phyloP scores from a whole-genome alignment of 768 basidiomycete genomes.

The Botryobasidium botryosum region DNA sequence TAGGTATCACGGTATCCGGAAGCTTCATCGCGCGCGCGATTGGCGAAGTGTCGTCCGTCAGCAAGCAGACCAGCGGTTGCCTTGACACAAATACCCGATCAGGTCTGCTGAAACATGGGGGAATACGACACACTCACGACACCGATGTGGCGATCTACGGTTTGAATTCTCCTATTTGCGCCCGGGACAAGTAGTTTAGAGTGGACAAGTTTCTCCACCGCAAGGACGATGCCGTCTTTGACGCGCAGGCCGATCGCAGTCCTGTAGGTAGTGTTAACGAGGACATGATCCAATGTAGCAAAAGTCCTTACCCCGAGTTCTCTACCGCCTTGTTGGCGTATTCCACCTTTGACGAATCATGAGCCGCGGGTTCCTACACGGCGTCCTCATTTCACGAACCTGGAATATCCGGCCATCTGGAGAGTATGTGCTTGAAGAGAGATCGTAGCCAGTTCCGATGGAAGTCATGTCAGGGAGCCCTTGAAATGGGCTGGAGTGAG shows the following conservation, averaged over 20 bases:
- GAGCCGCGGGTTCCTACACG: too few species aligned
- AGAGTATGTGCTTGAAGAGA: constrained; percentile 83
- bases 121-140: constrained; percentile 36
- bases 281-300: constrained; percentile 1
- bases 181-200: constrained; percentile 90
- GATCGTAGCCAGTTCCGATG: constrained; percentile 97
- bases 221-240: constrained; percentile 86
- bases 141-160: constrained; percentile 85
- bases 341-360: constrained; percentile 78
- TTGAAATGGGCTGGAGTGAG: not conserved
- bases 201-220: constrained; percentile 95
- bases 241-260: constrained; percentile 93
- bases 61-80: constrained; percentile 88
- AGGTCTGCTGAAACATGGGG: not conserved
- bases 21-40: constrained; percentile 74
- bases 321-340: constrained; percentile 98
- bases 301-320: constrained; percentile 66
- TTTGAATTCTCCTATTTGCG: constrained; percentile 84
- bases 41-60: constrained; percentile 77
- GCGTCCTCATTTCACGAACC: constrained; percentile 32
- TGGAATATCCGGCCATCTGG: constrained; percentile 99
- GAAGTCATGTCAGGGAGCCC: constrained; percentile 56
- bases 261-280: constrained; percentile 26
- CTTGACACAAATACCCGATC: constrained; percentile 24
- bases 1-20: constrained; percentile 53